These are phyloP conservation scores for Arachnomyces sp. DNA, from an alignment of 2,329 filamentous ascomycete species.

Conservation along the genomic window DNA sequence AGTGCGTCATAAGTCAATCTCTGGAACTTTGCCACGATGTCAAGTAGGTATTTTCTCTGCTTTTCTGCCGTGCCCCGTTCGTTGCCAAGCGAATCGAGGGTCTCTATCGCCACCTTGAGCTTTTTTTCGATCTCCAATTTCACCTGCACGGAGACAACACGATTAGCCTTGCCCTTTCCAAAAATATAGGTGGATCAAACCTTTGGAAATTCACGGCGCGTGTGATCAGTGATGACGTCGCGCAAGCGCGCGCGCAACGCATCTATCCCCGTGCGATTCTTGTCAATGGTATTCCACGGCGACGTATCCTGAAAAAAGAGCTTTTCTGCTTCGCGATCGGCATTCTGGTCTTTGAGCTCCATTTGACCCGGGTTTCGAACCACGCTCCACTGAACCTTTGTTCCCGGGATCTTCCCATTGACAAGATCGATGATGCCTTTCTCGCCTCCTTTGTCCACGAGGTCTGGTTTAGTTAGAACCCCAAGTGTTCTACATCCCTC, in stretches of 20 bases:
- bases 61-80: conserved; percentile 27
- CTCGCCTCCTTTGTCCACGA: conserved; percentile 35
- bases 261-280: conserved; percentile 35
- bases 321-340: conserved; percentile 25
- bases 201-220: conserved; percentile 41
- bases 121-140: conserved; percentile 30
- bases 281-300: conserved; percentile 31
- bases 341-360: conserved; percentile 14
- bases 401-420: conserved; percentile 13
- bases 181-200: conserved; percentile 18
- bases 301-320: conserved; percentile 24
- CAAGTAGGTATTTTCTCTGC: conserved; percentile 30
- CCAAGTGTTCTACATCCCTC: conserved; percentile 35
- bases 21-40: conserved; percentile 35
- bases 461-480: conserved; percentile 54
- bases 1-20: conserved; percentile 26
- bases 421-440: conserved; percentile 22
- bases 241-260: conserved; percentile 34
- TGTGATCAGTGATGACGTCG: conserved; percentile 35
- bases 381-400: conserved; percentile 25
- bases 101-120: conserved; percentile 19
- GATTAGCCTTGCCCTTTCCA: conserved; percentile 2
- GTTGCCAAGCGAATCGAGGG: conserved; percentile 27
- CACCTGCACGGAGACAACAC: conserved; percentile 17
- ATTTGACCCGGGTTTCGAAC: conserved; percentile 27